A percentile compares a stretch with the other conserved stretches of the same genome.
Conservation (phyloP, 345 rosid genomes). For the thale cress (Arabidopsis thaliana) region TAIR10.1 NC_003076.8:4587001-4587500, state of each 20-base stretch:
- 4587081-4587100: background rate
- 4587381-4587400: conserved; percentile 28
- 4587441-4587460: conserved; percentile 19
- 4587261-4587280: conserved; percentile 1
- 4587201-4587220: conserved; percentile 66
- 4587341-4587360: conserved; percentile 40
- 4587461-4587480: conserved; percentile 24
- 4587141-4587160: conserved; percentile 21
- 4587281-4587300: background rate
- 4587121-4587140: background rate
- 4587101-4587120: background rate
- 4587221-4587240: conserved; percentile 42
- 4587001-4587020: conserved; percentile 93
- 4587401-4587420: conserved; percentile 26
- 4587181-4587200: conserved; percentile 93
- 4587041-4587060: background rate
- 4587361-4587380: conserved; percentile 51
- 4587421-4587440: background rate
- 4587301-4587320: background rate
- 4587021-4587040: conserved; percentile 62
- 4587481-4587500: conserved; percentile 7
- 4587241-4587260: background rate
- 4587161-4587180: conserved; percentile 38
- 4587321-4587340: background rate
- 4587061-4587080: background rate